Evolutionary conservation across 2,329 filamentous ascomycete genomes (phyloP), one percentile per base, ranked within the genome.

Genomic region (Penicillium thymicola): DNA sequence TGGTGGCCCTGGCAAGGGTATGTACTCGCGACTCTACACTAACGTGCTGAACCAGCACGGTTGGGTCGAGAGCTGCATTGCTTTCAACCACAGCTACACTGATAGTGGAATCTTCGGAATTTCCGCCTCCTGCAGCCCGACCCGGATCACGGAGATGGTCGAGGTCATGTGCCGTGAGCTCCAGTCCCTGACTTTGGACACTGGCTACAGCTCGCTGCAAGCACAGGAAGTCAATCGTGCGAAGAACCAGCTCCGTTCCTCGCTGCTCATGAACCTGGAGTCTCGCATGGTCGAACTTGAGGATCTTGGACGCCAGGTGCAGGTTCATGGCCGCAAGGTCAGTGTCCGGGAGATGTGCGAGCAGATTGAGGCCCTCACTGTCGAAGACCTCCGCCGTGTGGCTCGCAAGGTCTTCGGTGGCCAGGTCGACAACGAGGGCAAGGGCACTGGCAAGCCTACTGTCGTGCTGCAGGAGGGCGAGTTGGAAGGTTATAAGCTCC

Each of bases 1-100:
- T 52, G 94, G 94, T 67, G 94, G 94, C 0, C 94, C 94, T 5
- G 94, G 94, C 51, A 99, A 99, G 80, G 94, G 94, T 73, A 99
- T 99, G 94, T 97, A 97, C 81, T 96, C 90, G 37, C 89, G 94
- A 13, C 85, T 99, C 9, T 99, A 97, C 81, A 97, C 92, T 61
- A 96, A 97, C 72, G 93, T 97, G 0, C 84, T 99, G 50, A 99
- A 99, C 79, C 92, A 97, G 77, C 88, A 96, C 77, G 91, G 89
- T 65, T 99, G 93, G 93, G 91, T 99, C 27, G 94, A 99, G 78
- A 92, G 87, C 59, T 97, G 94, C 77, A 83, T 96, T 50, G 89
- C 93, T 30, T 97, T 97, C 81, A 97, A 97, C 81, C 92, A 97
- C 81, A 90, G 89, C 45, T 99, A 99, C 82, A 94, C 90, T 0